Evolutionary conservation across 2,329 filamentous ascomycete species (phyloP).

Genomic region (Rutstroemia sp.): DNA sequence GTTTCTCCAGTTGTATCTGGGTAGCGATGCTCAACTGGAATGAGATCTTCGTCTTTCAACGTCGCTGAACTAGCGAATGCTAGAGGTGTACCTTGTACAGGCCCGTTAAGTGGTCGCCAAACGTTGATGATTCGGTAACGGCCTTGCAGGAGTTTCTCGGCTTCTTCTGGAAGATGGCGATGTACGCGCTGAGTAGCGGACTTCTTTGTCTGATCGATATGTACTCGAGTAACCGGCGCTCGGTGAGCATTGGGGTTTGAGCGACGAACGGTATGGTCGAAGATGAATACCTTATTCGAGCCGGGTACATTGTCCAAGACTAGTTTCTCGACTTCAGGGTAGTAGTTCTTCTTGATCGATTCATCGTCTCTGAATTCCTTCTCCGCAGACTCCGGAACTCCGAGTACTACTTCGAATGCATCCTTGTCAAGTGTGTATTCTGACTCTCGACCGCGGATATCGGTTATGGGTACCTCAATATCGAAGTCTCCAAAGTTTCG

Average conservation of each 20-base stretch:
- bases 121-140: slow-evolving; percentile 84
- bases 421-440: slow-evolving; percentile 63
- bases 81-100: slow-evolving; percentile 25
- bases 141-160: slow-evolving; percentile 54
- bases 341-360: slow-evolving; percentile 66
- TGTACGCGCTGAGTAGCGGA: slow-evolving; percentile 62
- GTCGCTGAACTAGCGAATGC: slow-evolving; percentile 26
- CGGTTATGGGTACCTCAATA: slow-evolving; percentile 43
- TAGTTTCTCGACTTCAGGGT: slow-evolving; percentile 72
- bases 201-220: slow-evolving; percentile 73
- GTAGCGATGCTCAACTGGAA: slow-evolving; percentile 29
- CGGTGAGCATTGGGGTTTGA: slow-evolving; percentile 50
- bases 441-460: slow-evolving; percentile 65
- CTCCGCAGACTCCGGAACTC: slow-evolving; percentile 49
- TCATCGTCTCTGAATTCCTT: slow-evolving; percentile 60
- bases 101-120: slow-evolving; percentile 45
- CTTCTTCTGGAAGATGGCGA: slow-evolving; percentile 58
- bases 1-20: slow-evolving; percentile 27
- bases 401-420: slow-evolving; percentile 62
- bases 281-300: slow-evolving; percentile 60
- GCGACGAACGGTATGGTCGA: slow-evolving; percentile 85
- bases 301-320: slow-evolving; percentile 62
- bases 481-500: slow-evolving; percentile 27
- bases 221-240: slow-evolving; percentile 62
- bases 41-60: slow-evolving; percentile 25